phyloP scores from a whole-genome alignment of 768 basidiomycete genomes.

The Lactifluus piperatus region DNA sequence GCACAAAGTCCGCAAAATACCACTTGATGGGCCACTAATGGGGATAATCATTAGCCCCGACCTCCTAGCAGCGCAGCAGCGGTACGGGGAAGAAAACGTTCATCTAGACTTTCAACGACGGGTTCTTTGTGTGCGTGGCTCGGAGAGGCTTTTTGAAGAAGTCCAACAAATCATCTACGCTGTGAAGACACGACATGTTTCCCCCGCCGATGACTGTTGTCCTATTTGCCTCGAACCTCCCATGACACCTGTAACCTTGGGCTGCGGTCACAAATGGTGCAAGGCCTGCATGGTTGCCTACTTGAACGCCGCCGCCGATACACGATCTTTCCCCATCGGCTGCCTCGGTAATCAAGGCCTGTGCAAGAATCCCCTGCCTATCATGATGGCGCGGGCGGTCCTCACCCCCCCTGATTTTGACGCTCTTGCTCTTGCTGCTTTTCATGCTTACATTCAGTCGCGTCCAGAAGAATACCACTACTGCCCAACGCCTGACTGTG shows the following conservation, averaged over 20 bases:
- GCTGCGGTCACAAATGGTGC: conserved; percentile 66
- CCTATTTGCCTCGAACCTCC: conserved; percentile 64
- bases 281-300: conserved; percentile 51
- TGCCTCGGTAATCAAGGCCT: conserved; percentile 60
- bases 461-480: conserved; percentile 56
- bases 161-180: conserved; percentile 35
- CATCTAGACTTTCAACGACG: conserved; percentile 37
- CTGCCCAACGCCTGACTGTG: conserved; percentile 76
- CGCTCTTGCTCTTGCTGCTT: conserved; percentile 47
- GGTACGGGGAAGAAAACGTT: conserved; percentile 52
- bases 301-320: conserved; percentile 47
- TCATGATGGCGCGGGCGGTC: conserved; percentile 40
- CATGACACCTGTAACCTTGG: conserved; percentile 41
- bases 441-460: conserved; percentile 50
- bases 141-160: conserved; percentile 35
- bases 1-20: conserved; percentile 36
- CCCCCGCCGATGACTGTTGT: conserved; percentile 31
- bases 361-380: conserved; percentile 49
- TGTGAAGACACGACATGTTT: conserved; percentile 25
- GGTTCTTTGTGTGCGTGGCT: conserved; percentile 48
- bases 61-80: conserved; percentile 36
- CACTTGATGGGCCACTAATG: conserved; percentile 38
- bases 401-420: conserved; percentile 47
- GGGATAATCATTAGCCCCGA: conserved; percentile 40
- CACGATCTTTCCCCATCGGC: conserved; percentile 55